Base-by-base conservation (phyloP, 2,329 filamentous ascomycete species). In the Diaporthe ilicicola region DNA sequence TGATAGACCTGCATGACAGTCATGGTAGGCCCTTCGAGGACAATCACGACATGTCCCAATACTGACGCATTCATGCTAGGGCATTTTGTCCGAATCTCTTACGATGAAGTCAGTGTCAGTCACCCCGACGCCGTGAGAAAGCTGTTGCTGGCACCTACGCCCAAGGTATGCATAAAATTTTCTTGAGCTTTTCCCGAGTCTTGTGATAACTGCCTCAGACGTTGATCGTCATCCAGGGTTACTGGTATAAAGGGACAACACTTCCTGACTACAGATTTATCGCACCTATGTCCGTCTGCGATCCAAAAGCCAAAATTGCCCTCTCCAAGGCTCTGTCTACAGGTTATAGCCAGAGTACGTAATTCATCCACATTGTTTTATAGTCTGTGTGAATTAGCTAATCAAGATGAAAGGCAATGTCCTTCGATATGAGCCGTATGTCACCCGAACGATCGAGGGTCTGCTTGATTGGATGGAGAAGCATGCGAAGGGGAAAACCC, bases 211-310 rank as follows among this genome's bases (percentile, higher is more conserved):
- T 24, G 5, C 19, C 13, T 61, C 9, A 44, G 3, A n/a, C 8
- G 19, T 2, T 61, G 17, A 48, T 42, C 3, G 3, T 22, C 7
- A 15, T 32, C 24, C n/a, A 62, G 56, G 19, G 39, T 46, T 62
- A 62, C 17, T 66, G 62, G 62, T 66, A 66, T 29, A 53, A 32
- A 10, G 62, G 44, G n/a, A 54, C 50, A 9, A 42, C 46, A 37
- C 27, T 66, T 54, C 62, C 62, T 27, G 62, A 66, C 75, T 79
- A 80, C 42, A 79, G 79, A 15, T 84, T 81, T 72, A 76, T 81
- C 44, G 82, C 79, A 34, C 79, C 79, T 32, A 82, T 85, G 81
- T 80, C 80, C 6, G 78, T 79, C 53, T 73, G 79, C 19, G 77
- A 82, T 68, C 79, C 79, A 3, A 79, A 79, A 32, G 75, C 73